Evolutionary conservation across 768 basidiomycete species (phyloP).

Genomic region (Suillus lakei): DNA sequence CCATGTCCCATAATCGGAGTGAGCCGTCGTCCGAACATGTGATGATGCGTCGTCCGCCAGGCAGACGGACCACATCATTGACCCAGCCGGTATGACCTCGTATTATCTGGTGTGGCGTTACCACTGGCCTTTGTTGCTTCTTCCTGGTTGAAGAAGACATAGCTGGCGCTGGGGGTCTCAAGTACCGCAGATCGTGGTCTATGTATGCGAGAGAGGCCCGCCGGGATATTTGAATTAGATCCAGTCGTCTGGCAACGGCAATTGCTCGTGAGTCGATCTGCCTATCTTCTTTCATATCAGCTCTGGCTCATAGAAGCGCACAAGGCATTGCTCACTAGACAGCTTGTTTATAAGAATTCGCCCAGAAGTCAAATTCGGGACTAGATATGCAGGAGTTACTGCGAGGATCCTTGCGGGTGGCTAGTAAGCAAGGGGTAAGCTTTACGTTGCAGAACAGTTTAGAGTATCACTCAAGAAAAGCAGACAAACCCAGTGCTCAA

Average conservation of each 20-base stretch:
- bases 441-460: neutral
- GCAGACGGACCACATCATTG: neutral
- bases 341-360: too few species aligned
- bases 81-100: neutral
- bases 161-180: neutral
- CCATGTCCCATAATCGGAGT: neutral
- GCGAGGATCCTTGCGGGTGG: too few species aligned
- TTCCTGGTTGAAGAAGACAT: neutral
- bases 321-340: constrained; percentile 17
- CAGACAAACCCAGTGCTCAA: too few species aligned
- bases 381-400: too few species aligned
- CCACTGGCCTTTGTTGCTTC: neutral
- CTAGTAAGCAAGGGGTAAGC: neutral
- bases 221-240: neutral
- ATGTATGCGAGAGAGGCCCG: neutral
- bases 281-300: constrained; percentile 15
- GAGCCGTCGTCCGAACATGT: neutral
- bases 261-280: constrained; percentile 19
- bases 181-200: neutral
- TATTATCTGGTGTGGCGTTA: neutral
- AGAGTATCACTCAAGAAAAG: too few species aligned
- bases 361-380: too few species aligned
- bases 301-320: constrained; percentile 3
- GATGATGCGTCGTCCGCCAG: neutral
- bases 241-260: constrained; percentile 6